phyloP scores from a whole-genome alignment of 257 asterid species.

The Vinca minor region DNA sequence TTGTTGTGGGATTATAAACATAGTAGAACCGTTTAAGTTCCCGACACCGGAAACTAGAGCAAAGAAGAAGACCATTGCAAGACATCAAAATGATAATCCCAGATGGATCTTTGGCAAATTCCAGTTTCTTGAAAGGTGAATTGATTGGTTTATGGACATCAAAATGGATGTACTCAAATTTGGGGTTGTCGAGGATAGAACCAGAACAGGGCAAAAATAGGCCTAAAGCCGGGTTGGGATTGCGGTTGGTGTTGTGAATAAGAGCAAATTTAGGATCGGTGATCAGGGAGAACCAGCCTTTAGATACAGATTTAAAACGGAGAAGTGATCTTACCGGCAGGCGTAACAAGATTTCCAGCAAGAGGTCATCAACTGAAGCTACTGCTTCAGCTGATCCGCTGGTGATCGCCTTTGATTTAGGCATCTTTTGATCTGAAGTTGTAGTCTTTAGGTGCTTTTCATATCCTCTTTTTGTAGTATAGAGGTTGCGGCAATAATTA shows the following conservation, averaged over 20 bases:
- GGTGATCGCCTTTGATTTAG: slow-evolving; percentile 17
- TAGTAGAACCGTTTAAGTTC: slow-evolving; percentile 2
- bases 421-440: background rate
- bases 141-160: background rate
- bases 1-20: slow-evolving; percentile 26
- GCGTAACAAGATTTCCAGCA: slow-evolving; percentile 19
- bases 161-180: slow-evolving; percentile 17
- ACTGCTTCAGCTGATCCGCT: slow-evolving; percentile 25
- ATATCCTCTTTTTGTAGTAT: too few relatives aligned
- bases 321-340: slow-evolving; percentile 28
- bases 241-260: slow-evolving; percentile 9
- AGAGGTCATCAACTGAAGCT: slow-evolving; percentile 25
- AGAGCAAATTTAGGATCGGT: slow-evolving; percentile 23
- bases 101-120: slow-evolving; percentile 15
- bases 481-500: too few relatives aligned
- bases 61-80: slow-evolving; percentile 32
- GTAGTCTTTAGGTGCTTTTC: too few relatives aligned
- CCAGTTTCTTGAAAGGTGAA: slow-evolving; percentile 15
- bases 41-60: slow-evolving; percentile 11
- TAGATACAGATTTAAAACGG: slow-evolving; percentile 29
- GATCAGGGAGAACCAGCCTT: slow-evolving; percentile 32
- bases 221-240: slow-evolving; percentile 25
- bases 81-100: slow-evolving; percentile 22
- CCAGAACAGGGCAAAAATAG: slow-evolving; percentile 16
- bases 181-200: background rate